Evolutionary conservation across 2,329 filamentous ascomycete genomes (phyloP).

Genomic region (Beauveria asiatica): DNA sequence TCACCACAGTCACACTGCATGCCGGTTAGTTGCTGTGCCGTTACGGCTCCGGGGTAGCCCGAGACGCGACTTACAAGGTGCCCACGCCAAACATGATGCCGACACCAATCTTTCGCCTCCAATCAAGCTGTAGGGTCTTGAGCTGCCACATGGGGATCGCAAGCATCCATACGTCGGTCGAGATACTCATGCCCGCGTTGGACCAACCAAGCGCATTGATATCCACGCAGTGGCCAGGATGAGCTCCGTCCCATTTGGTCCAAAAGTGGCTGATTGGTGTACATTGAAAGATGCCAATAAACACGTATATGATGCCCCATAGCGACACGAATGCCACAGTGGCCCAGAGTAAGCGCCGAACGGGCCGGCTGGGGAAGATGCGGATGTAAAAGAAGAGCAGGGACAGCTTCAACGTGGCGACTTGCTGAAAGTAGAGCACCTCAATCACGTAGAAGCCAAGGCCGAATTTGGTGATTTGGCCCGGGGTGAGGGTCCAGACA

Average conservation of each 20-base stretch:
- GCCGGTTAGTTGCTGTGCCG: neutral
- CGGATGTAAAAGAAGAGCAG: slow-evolving; percentile 34
- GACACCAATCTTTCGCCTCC: slow-evolving; percentile 35
- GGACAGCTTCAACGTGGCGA: slow-evolving; percentile 31
- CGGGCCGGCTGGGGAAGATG: slow-evolving; percentile 27
- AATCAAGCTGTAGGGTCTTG: slow-evolving; percentile 24
- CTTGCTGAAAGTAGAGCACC: slow-evolving; percentile 30
- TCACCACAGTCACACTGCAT: slow-evolving; percentile 23
- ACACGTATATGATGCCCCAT: slow-evolving; percentile 23
- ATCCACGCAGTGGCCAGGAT: slow-evolving; percentile 32
- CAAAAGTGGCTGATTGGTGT: slow-evolving; percentile 32
- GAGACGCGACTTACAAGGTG: slow-evolving; percentile 24
- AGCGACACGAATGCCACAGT: slow-evolving; percentile 24
- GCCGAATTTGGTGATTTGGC: slow-evolving; percentile 19
- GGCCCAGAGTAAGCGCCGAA: slow-evolving; percentile 24
- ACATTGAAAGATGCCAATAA: slow-evolving; percentile 29
- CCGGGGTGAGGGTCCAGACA: slow-evolving; percentile 23
- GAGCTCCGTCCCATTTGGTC: slow-evolving; percentile 32
- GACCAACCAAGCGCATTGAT: slow-evolving; percentile 32
- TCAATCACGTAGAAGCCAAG: slow-evolving; percentile 26
- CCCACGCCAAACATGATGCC: slow-evolving; percentile 36
- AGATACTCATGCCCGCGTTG: slow-evolving; percentile 33
- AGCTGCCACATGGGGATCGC: slow-evolving; percentile 32
- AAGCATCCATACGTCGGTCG: slow-evolving; percentile 35
- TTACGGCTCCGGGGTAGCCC: too few relatives aligned